Evolutionary conservation across 2,329 filamentous ascomycete species (phyloP).

Genomic region (Aureobasidium sp.): DNA sequence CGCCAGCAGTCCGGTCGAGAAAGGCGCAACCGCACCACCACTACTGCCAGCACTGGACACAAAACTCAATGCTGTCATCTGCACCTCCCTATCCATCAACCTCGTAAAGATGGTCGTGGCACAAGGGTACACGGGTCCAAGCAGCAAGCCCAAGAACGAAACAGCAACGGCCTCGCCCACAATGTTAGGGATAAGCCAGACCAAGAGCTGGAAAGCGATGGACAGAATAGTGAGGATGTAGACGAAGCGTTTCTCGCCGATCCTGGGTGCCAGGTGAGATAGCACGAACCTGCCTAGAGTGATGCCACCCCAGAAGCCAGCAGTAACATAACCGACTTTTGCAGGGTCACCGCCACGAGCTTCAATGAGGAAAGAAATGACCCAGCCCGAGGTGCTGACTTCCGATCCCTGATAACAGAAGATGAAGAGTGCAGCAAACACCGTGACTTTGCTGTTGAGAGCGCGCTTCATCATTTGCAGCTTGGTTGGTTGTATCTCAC

Average conservation of each 20-base stretch:
- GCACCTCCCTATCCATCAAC: conserved; percentile 49
- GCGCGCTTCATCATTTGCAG: conserved; percentile 42
- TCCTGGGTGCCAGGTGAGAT: conserved; percentile 52
- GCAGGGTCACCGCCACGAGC: conserved; percentile 60
- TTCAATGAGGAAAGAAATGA: conserved; percentile 73
- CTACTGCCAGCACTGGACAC: conserved; percentile 62
- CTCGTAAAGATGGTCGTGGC: conserved; percentile 55
- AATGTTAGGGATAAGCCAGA: conserved; percentile 72
- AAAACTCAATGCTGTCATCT: conserved; percentile 55
- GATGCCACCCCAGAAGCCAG: conserved; percentile 53
- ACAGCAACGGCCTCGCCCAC: conserved; percentile 44
- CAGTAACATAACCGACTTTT: conserved; percentile 69
- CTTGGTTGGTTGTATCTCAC: conserved; percentile 33
- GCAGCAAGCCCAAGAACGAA: conserved; percentile 58
- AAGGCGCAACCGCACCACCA: conserved; percentile 59
- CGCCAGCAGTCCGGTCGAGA: conserved; percentile 55
- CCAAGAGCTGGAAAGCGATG: conserved; percentile 61
- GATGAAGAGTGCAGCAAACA: conserved; percentile 71
- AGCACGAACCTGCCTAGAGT: conserved; percentile 53
- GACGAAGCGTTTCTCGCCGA: conserved; percentile 65
- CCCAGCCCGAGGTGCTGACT: conserved; percentile 77
- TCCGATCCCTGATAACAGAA: conserved; percentile 82
- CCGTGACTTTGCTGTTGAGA: conserved; percentile 48
- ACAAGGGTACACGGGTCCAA: conserved; percentile 75
- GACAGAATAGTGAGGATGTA: conserved; percentile 53